These are phyloP conservation scores for Pythium inflatum DNA, from an alignment of 352 stramenopile species.

Conservation along the genomic window DNA sequence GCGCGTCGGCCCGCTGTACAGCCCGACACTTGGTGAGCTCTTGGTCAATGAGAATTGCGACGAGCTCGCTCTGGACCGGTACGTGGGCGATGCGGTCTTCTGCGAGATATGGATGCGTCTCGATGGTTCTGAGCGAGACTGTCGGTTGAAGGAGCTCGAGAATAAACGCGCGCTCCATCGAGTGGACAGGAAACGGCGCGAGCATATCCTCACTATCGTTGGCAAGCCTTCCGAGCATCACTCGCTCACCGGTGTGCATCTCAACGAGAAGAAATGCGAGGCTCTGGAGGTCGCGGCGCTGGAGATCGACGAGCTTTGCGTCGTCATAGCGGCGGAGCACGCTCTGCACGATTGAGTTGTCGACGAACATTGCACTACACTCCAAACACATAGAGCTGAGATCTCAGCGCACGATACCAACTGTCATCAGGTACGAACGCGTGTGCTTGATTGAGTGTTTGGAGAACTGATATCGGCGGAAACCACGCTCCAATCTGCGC, in stretches of 20 bases:
- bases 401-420: too few species aligned
- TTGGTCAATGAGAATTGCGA: constrained; percentile 44
- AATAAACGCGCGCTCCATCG: constrained; percentile 40
- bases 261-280: constrained; percentile 65
- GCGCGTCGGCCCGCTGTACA: constrained; percentile 39
- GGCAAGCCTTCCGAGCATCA: constrained; percentile 38
- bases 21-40: constrained; percentile 49
- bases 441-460: constrained; percentile 24
- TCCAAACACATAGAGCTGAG: neutral
- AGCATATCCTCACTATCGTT: constrained; percentile 37
- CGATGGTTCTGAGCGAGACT: constrained; percentile 18
- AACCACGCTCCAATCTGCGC: constrained; percentile 51
- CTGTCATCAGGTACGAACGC: constrained; percentile 7
- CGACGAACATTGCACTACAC: constrained; percentile 34
- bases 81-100: constrained; percentile 4
- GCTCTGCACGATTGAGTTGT: constrained; percentile 38
- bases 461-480: constrained; percentile 35
- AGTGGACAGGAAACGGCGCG: constrained; percentile 27
- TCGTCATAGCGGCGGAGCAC: constrained; percentile 32
- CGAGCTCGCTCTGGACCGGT: constrained; percentile 30
- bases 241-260: constrained; percentile 56
- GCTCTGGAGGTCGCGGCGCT: constrained; percentile 51
- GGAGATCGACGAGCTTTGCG: constrained; percentile 14
- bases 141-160: constrained; percentile 33
- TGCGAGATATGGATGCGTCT: constrained; percentile 29